These are phyloP conservation scores for Psilocybe cyanescens DNA, from an alignment of 768 basidiomycete genomes.

Conservation along the genomic window DNA sequence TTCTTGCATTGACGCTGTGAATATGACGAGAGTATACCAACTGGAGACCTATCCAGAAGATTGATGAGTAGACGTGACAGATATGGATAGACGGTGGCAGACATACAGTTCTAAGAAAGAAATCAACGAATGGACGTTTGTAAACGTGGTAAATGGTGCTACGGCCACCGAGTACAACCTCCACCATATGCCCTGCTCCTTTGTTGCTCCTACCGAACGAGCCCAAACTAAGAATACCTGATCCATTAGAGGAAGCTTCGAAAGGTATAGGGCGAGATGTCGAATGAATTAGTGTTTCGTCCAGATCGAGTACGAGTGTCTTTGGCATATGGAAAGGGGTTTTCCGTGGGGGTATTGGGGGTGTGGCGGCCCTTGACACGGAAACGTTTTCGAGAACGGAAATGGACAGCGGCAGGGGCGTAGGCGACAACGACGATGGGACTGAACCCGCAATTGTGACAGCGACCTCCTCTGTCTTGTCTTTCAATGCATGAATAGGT, in stretches of 20 bases:
- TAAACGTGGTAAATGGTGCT: constrained; percentile 97
- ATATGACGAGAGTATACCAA: constrained; percentile 99
- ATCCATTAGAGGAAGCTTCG: constrained; percentile 44
- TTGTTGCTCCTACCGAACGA: constrained; percentile 53
- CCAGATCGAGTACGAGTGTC: constrained; percentile 95
- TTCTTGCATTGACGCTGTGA: constrained; percentile 99
- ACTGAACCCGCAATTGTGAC: constrained; percentile 3
- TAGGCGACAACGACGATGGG: background rate
- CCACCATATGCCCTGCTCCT: constrained; percentile 84
- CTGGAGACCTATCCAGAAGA: constrained; percentile 77
- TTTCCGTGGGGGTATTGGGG: constrained; percentile 53
- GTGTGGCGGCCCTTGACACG: constrained; percentile 46
- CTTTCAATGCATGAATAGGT: constrained; percentile 13
- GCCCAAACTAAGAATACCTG: constrained; percentile 65
- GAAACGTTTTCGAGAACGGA: constrained; percentile 11
- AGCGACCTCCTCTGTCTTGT: constrained; percentile 16
- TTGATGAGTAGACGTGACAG: constrained; percentile 13
- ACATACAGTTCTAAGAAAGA: constrained; percentile 35
- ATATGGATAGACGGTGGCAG: background rate
- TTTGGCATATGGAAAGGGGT: constrained; percentile 85
- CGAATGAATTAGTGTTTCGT: constrained; percentile 98
- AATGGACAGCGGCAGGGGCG: constrained; percentile 1
- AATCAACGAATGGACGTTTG: constrained; percentile 97
- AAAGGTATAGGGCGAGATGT: constrained; percentile 78
- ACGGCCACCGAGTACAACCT: constrained; percentile 87